phyloP scores from a whole-genome alignment of 2,329 filamentous ascomycete genomes.

The Aspergillus sp. region DNA sequence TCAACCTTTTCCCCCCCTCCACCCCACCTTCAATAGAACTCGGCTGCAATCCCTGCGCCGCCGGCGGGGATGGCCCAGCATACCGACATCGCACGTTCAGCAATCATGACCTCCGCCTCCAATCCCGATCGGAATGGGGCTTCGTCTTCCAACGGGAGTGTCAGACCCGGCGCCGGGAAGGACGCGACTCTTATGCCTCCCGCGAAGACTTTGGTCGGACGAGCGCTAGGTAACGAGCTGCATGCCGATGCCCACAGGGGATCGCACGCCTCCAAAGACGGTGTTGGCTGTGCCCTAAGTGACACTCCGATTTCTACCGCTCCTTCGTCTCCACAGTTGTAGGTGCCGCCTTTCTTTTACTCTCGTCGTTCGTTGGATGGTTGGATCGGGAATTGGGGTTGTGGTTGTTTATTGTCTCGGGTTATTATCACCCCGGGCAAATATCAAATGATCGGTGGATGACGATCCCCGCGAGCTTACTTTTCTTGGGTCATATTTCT shows the following conservation, averaged over 20 bases:
- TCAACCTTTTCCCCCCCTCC: background rate
- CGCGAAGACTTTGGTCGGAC: constrained; percentile 40
- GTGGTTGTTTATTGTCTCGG: background rate
- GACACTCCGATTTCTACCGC: constrained; percentile 65
- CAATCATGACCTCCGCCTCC: constrained; percentile 44
- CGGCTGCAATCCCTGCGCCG: constrained; percentile 22
- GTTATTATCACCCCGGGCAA: background rate
- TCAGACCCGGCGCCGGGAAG: constrained; percentile 26
- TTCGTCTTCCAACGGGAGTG: constrained; percentile 16
- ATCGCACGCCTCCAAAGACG: constrained; percentile 40
- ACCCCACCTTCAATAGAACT: constrained; percentile 7
- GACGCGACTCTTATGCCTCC: constrained; percentile 36
- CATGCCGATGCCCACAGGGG: constrained; percentile 39
- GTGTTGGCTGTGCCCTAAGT: constrained; percentile 55
- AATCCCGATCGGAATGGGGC: constrained; percentile 24
- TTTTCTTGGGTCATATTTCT: too few relatives aligned
- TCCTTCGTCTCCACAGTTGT: constrained; percentile 63
- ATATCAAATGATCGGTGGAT: background rate
- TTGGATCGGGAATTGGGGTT: background rate
- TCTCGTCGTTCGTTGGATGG: constrained; percentile 15
- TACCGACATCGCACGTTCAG: constrained; percentile 51
- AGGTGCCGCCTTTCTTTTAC: constrained; percentile 33
- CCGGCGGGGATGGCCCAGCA: constrained; percentile 44
- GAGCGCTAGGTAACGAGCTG: constrained; percentile 44
- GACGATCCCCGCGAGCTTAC: background rate